Evolutionary conservation across 2,329 filamentous ascomycete species (phyloP).

Genomic region (Sporothrix curviconia): DNA sequence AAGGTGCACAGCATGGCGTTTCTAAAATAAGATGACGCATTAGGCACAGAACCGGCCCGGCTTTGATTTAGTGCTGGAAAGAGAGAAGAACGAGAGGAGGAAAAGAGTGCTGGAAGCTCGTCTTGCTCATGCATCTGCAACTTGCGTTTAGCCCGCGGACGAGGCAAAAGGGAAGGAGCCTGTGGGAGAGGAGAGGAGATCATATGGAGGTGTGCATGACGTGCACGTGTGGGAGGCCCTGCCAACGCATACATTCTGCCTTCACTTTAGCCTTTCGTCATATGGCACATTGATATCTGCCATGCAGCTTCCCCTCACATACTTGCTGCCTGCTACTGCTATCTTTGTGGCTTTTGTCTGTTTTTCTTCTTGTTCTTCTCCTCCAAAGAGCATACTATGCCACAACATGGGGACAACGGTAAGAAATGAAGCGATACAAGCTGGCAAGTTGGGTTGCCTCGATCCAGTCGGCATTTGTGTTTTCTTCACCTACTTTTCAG

Average conservation of each 20-base stretch:
- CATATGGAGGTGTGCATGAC: neutral
- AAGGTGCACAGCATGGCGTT: neutral
- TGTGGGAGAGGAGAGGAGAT: too few species aligned
- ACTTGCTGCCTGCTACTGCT: neutral
- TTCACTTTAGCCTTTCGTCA: neutral
- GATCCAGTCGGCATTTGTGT: neutral
- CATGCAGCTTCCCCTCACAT: neutral
- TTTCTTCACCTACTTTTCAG: conserved; percentile 5
- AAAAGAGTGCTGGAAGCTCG: neutral
- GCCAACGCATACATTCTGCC: conserved; percentile 6
- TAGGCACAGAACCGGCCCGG: too few species aligned
- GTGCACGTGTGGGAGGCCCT: neutral
- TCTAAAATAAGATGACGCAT: neutral
- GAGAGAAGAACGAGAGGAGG: neutral
- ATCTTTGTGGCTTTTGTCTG: too few species aligned
- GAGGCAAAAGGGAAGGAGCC: too few species aligned
- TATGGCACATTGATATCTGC: neutral
- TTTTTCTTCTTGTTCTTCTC: too few species aligned
- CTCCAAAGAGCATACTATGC: too few species aligned
- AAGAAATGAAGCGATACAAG: too few species aligned
- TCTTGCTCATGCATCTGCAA: too few species aligned
- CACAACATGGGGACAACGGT: too few species aligned
- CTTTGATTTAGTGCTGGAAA: too few species aligned
- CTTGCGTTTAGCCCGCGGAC: too few species aligned
- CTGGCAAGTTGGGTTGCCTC: neutral